Evolutionary conservation across 371 early-diverging fungal species (phyloP).

Genomic region (Mortierella sp.): DNA sequence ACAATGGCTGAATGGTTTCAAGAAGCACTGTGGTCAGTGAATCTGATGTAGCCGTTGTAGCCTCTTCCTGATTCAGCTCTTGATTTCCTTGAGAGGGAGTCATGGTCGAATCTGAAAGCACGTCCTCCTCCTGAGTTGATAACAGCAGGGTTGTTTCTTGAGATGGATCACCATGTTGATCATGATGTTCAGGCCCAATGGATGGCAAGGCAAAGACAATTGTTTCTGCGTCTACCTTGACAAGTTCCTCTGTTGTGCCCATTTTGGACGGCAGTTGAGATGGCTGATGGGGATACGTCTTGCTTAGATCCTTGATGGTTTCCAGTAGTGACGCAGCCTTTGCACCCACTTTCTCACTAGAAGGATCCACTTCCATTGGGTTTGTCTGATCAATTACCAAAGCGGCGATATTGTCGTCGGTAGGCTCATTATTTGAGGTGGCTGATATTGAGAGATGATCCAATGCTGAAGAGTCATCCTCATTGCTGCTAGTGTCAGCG

Average conservation of each 20-base stretch:
- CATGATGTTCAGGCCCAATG: background rate
- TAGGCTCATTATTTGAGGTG: too few relatives aligned
- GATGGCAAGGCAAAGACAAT: conserved; percentile 3
- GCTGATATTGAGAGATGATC: too few relatives aligned
- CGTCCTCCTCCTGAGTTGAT: background rate
- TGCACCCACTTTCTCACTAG: background rate
- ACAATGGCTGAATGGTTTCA: conserved; percentile 17
- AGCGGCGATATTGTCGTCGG: too few relatives aligned
- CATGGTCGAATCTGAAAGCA: too few relatives aligned
- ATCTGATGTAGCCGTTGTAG: conserved; percentile 5
- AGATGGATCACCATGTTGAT: background rate
- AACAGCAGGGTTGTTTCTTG: background rate
- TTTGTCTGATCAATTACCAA: too few relatives aligned
- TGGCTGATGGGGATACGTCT: background rate
- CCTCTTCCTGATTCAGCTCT: background rate
- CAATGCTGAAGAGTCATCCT: too few relatives aligned
- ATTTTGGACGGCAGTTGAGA: background rate
- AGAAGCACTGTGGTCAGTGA: conserved; percentile 14
- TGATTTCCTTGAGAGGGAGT: background rate
- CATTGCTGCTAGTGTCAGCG: too few relatives aligned
- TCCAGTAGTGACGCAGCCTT: background rate
- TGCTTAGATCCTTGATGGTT: background rate
- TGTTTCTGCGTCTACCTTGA: background rate
- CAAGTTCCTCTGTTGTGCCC: background rate
- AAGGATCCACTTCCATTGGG: background rate